Evolutionary conservation across 352 stramenopile genomes (phyloP), one percentile per base, ranked within the genome.

Genomic region (Globisporangium sylvaticum): DNA sequence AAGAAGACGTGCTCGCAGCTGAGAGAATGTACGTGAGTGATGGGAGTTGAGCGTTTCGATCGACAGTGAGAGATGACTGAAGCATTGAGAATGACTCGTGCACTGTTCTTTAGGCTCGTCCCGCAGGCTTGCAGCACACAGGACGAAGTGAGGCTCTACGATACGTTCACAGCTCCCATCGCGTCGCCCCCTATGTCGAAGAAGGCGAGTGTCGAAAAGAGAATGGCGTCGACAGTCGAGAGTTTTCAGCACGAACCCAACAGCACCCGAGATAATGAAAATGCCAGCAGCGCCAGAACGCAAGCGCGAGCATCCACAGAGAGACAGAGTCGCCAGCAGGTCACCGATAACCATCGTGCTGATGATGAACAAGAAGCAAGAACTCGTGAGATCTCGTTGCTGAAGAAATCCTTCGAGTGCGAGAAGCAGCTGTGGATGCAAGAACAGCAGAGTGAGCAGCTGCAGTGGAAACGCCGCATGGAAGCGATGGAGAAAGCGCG

Each of bases 381-480:
- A 48, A 24, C 63, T 12, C 60, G 10, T 44, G 68, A 80, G 37
- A 52, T 75, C 18, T 52, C 69, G n/a, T 39, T 66, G 22, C 50
- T 89, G 8, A 80, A 78, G 39, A 58, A 74, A n/a, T 31, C 59
- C 2, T 62, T 87, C 5, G 67, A 83, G 20, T 62, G 67, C 15
- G 76, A 89, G 24, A 70, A 70, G 37, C 77, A 68, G 14, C 42
- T 58, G 7, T 85, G 79, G 80, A 69, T 84, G 42, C 65, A 87
- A 6, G 75, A 90, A 20, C 76, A 90, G 32, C 72, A 81, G 37
- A 39, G 69, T 15, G 71, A 83, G 25, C 80, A 88, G 58, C 62
- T 71, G 8, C 74, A 89, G 58, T 88, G 81, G 78, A 91, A 81
- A 66, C 72, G 73, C 39, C 74, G 78, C 4, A 64, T 89, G 60